A percentile compares a stretch with the other conserved stretches of the same genome.
These are phyloP conservation scores for Penicillium corylophilum DNA, from an alignment of 2,329 filamentous ascomycete species.

Conservation along the genomic window DNA sequence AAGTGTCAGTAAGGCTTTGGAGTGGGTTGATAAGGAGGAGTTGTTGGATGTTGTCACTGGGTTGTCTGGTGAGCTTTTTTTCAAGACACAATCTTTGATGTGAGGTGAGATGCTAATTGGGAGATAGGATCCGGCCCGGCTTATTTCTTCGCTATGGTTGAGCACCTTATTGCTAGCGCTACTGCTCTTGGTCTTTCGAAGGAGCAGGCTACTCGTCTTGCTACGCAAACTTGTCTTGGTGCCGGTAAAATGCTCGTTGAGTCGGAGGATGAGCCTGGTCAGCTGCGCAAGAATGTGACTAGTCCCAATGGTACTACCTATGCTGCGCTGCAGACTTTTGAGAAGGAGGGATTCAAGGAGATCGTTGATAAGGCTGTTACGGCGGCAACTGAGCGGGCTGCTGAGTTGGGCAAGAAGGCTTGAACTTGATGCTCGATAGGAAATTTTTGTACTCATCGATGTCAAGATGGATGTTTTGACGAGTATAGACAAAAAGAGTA, in stretches of 20 bases:
- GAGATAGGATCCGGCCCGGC: constrained; percentile 35
- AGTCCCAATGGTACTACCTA: constrained; percentile 37
- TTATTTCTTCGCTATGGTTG: constrained; percentile 40
- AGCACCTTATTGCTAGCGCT: constrained; percentile 34
- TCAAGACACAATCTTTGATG: background rate
- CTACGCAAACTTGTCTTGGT: constrained; percentile 36
- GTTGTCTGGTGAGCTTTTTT: constrained; percentile 28
- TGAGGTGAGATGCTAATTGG: background rate
- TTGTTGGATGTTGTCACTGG: constrained; percentile 38
- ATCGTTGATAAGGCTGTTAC: constrained; percentile 35
- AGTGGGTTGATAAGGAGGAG: constrained; percentile 37
- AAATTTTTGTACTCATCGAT: background rate
- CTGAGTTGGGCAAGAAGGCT: constrained; percentile 30
- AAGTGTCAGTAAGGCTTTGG: constrained; percentile 34
- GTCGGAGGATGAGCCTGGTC: constrained; percentile 29
- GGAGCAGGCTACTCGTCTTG: constrained; percentile 36
- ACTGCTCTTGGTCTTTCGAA: constrained; percentile 31
- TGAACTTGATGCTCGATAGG: background rate
- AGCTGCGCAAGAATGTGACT: constrained; percentile 38
- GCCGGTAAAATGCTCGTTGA: constrained; percentile 37
- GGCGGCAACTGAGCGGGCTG: constrained; percentile 31
- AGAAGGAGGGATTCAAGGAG: constrained; percentile 28
- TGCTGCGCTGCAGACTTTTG: constrained; percentile 34
- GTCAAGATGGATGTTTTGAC: too few species aligned
- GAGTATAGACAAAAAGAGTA: background rate